Evolutionary conservation across 2,329 filamentous ascomycete species (phyloP).

Genomic region (Cytospora piceae): DNA sequence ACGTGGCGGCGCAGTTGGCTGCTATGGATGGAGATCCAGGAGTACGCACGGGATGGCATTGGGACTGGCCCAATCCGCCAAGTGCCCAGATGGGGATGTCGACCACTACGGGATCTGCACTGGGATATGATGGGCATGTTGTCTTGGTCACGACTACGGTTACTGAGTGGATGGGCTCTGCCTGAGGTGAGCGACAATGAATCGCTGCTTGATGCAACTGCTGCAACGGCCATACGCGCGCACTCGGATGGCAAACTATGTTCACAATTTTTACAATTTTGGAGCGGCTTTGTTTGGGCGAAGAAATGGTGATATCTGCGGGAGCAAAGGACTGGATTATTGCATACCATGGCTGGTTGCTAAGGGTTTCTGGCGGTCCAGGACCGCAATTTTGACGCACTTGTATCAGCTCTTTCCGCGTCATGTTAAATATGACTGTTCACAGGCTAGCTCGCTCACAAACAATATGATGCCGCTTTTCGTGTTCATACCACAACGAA

Average conservation of each 20-base stretch:
- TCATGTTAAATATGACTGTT: background rate
- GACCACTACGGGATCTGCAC: constrained; percentile 2
- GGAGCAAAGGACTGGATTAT: background rate
- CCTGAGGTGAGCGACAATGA: background rate
- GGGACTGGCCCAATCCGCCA: constrained; percentile 3
- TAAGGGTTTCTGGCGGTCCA: background rate
- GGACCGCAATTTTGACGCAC: background rate
- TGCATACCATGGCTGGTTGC: background rate
- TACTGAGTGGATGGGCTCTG: constrained; percentile 15
- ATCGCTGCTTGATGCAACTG: background rate
- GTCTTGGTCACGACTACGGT: constrained; percentile 28
- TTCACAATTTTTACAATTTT: background rate
- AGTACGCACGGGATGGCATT: constrained; percentile 1
- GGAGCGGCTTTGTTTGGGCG: background rate
- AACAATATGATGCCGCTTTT: background rate
- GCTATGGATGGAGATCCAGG: constrained; percentile 19
- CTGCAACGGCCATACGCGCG: background rate
- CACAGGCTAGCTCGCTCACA: background rate
- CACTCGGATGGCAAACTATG: background rate
- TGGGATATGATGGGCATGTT: constrained; percentile 20
- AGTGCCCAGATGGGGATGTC: background rate
- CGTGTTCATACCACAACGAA: background rate
- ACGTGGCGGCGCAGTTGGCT: constrained; percentile 12
- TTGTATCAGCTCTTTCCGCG: background rate
- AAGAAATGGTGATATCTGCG: background rate